These are phyloP conservation scores for Boletus tomentosulus DNA, from an alignment of 768 basidiomycete genomes.

Conservation along the genomic window DNA sequence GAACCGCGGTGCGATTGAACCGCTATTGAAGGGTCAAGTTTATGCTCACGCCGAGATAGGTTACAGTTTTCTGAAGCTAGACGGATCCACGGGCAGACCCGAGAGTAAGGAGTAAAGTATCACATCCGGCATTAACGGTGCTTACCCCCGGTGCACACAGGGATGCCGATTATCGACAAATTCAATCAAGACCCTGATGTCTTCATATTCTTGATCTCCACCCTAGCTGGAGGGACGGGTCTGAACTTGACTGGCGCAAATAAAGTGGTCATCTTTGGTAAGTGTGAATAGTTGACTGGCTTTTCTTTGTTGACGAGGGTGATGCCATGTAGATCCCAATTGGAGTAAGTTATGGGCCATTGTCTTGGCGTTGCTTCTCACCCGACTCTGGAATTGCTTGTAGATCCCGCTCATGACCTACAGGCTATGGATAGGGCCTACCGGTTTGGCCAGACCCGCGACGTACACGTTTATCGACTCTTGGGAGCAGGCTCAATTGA, in stretches of 20 bases:
- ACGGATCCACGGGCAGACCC: conserved; percentile 65
- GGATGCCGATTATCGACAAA: conserved; percentile 81
- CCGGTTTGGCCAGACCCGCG: conserved; percentile 81
- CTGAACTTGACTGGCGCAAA: conserved; percentile 90
- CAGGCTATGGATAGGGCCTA: conserved; percentile 90
- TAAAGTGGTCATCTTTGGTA: conserved; percentile 89
- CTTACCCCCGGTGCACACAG: conserved; percentile 33
- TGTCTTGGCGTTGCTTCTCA: background rate
- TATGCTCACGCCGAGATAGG: conserved; percentile 26
- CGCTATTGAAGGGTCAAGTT: background rate
- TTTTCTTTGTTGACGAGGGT: background rate
- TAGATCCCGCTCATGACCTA: conserved; percentile 92
- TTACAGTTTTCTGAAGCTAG: conserved; percentile 67
- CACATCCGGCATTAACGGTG: background rate
- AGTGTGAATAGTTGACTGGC: conserved; percentile 17
- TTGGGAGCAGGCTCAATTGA: conserved; percentile 85
- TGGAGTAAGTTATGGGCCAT: conserved; percentile 73
- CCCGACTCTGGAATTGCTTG: background rate
- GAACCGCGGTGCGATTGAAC: conserved; percentile 38
- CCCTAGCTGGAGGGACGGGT: conserved; percentile 87
- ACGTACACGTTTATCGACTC: conserved; percentile 80
- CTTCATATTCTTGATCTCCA: conserved; percentile 86
- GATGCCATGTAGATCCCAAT: conserved; percentile 63
- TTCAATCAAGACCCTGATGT: conserved; percentile 73
- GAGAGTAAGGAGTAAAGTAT: conserved; percentile 50